Evolutionary conservation across 495 filamentous ascomycete genomes (phyloP).

Genomic region (Neurospora sp.): DNA sequence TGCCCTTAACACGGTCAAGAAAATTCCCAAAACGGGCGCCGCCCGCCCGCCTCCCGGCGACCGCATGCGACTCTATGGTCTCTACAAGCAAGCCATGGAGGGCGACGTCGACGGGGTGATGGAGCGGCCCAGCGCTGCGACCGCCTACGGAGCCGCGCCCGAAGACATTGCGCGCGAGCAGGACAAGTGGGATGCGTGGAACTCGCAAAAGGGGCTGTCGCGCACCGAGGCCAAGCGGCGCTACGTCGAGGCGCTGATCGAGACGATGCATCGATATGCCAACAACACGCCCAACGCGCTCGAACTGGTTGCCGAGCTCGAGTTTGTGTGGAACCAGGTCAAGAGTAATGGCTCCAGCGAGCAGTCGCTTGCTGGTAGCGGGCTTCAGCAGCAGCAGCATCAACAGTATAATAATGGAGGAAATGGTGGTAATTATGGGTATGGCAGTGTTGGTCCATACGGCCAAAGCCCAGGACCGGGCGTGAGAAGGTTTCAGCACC

Average conservation of each 20-base stretch:
- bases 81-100: slow-evolving; percentile 99
- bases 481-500: slow-evolving; percentile 31
- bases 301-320: slow-evolving; percentile 83
- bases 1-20: slow-evolving; percentile 95
- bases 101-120: slow-evolving; percentile 90
- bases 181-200: slow-evolving; percentile 86
- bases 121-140: slow-evolving; percentile 56
- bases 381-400: background rate
- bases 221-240: slow-evolving; percentile 89
- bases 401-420: background rate
- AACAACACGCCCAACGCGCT: slow-evolving; percentile 73
- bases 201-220: slow-evolving; percentile 64
- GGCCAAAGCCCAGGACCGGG: slow-evolving; percentile 13
- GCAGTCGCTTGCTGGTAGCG: slow-evolving; percentile 13
- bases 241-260: slow-evolving; percentile 86
- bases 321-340: slow-evolving; percentile 98
- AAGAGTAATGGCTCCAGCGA: slow-evolving; percentile 67
- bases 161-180: slow-evolving; percentile 44
- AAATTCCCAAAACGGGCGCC: slow-evolving; percentile 86
- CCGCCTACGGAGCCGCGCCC: background rate
- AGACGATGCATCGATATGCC: slow-evolving; percentile 93
- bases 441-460: background rate
- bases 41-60: slow-evolving; percentile 75
- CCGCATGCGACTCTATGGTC: slow-evolving; percentile 83
- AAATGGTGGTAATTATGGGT: slow-evolving; percentile 5